phyloP scores from a whole-genome alignment of 2,329 filamentous ascomycete species.

The Corynespora cassiicola region DNA sequence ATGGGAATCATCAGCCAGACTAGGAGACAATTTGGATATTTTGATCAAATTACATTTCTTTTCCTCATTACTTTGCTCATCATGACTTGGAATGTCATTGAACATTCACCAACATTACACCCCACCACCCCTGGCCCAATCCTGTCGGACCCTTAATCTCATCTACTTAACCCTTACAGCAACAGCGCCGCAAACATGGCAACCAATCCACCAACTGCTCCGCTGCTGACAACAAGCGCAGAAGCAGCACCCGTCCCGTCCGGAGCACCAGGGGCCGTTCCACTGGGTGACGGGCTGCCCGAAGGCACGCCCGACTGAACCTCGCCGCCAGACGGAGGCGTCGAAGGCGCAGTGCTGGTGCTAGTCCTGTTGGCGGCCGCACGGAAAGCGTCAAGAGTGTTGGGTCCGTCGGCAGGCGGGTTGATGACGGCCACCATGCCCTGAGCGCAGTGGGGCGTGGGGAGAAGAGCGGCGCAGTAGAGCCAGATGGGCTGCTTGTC shows the following conservation, averaged over 20 bases:
- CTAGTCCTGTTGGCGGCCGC: slow-evolving; percentile 16
- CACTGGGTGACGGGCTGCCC: background rate
- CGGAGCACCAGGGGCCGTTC: slow-evolving; percentile 2
- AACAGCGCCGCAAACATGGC: slow-evolving; percentile 17
- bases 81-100: too few species aligned
- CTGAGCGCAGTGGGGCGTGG: slow-evolving; percentile 31
- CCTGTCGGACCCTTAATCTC: too few species aligned
- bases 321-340: slow-evolving; percentile 13
- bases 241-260: slow-evolving; percentile 19
- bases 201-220: slow-evolving; percentile 11
- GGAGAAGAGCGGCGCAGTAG: slow-evolving; percentile 56
- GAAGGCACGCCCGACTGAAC: slow-evolving; percentile 3
- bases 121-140: too few species aligned
- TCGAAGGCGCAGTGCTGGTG: slow-evolving; percentile 12
- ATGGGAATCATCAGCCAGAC: too few species aligned
- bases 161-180: too few species aligned
- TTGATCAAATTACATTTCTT: too few species aligned
- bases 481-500: slow-evolving; percentile 35
- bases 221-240: slow-evolving; percentile 11
- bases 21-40: too few species aligned
- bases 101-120: too few species aligned
- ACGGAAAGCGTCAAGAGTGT: slow-evolving; percentile 25
- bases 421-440: slow-evolving; percentile 42
- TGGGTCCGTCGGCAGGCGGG: slow-evolving; percentile 19
- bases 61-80: too few species aligned